Evolutionary conservation across 129 eudicot genomes (phyloP).

Genomic region (Helianthus tuberosus): DNA sequence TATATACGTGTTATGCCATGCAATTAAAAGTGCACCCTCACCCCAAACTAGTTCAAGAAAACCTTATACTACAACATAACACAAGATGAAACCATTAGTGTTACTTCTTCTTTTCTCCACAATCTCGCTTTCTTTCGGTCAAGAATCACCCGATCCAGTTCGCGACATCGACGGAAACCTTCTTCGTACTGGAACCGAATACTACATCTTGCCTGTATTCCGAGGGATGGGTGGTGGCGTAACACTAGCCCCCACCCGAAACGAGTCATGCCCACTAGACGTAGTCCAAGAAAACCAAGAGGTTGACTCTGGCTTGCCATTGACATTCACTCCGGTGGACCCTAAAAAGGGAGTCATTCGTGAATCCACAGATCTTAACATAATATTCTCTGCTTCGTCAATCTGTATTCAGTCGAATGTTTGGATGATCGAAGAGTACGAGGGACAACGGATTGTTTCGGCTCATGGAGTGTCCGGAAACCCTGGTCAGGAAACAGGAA

Average conservation of each 20-base stretch:
- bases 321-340: conserved; percentile 1
- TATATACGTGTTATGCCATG: no score
- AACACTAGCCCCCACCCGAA: neutral
- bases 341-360: neutral
- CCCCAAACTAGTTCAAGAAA: neutral
- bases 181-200: neutral
- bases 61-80: neutral
- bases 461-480: conserved; percentile 9
- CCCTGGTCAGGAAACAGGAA: conserved; percentile 12
- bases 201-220: conserved; percentile 6
- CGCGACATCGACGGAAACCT: neutral
- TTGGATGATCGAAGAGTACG: conserved; percentile 4
- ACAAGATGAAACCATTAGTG: neutral
- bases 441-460: neutral
- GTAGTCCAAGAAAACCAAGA: neutral
- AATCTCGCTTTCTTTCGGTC: neutral
- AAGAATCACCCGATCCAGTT: neutral
- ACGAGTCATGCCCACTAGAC: conserved; percentile 7
- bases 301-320: neutral
- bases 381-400: neutral
- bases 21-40: neutral
- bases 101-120: neutral
- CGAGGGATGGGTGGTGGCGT: neutral
- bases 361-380: conserved; percentile 12
- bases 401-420: neutral